Base-by-base conservation (phyloP, 2,329 filamentous ascomycete species). In the Hymenotorrendiella dingleyae region DNA sequence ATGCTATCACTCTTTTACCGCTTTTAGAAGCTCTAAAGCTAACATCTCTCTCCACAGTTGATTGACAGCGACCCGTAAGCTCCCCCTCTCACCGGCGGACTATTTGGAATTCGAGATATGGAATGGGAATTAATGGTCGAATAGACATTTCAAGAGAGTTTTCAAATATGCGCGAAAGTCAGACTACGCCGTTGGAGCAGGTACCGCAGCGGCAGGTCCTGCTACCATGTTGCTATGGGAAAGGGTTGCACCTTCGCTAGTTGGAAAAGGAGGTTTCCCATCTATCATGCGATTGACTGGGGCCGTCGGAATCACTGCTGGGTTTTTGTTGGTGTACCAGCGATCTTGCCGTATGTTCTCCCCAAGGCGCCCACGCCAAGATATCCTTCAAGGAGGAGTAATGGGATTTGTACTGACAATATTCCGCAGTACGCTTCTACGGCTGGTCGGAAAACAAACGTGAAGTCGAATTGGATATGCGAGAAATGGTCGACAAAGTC, bases 31-130 rank as follows among this genome's bases (percentile, higher is more conserved):
- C 38, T 30, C 19, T 21, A 33, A 33, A 43, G 46, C 61, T 66
- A 57, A 63, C 52, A n/a, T 58, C 47, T 45, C 50, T 43, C 32
- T 61, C 61, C 55, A 54, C 70, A 98, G 93, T 85, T 97, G 71
- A 97, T 98, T 69, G 93, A 98, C 74, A 94, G 87, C 72, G 93
- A 98, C 69, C 93, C 93, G 90, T 96, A 90, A 64, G 83, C 50
- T 43, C 45, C 54, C 45, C 46, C 24, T 37, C 28, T 16, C 14
- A 23, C 22, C 35, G 20, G 20, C 36, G 28, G 21, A 52, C 4
- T 20, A 16, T 21, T 10, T 36, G 46, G 52, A 20, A 40, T 26
- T 16, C 6, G 29, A 27, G 17, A 30, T 22, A 20, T 29, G 14
- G 26, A 21, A 21, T 29, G 17, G 26, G 33, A 45, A 71, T 57